phyloP scores from a whole-genome alignment of 140 eudicot species.

The Flaveria floridana region DNA sequence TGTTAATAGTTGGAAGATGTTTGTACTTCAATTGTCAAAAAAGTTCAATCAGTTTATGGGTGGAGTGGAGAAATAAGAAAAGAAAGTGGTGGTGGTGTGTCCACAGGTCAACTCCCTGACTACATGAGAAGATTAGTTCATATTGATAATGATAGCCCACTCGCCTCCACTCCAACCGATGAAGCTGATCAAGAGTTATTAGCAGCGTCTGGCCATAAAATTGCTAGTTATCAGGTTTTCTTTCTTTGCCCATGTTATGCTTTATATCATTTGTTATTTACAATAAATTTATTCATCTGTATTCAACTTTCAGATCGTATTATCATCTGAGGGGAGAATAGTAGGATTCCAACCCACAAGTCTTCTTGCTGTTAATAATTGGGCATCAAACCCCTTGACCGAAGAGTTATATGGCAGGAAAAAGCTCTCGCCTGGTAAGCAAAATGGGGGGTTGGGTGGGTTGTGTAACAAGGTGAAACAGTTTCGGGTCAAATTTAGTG shows the following conservation, averaged over 20 bases:
- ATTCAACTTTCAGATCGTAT: constrained; percentile 54
- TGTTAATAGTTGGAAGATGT: constrained; percentile 52
- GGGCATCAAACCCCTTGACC: constrained; percentile 85
- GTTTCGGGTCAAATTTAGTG: background rate
- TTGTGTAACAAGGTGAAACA: constrained; percentile 6
- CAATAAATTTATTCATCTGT: background rate
- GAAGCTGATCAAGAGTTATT: constrained; percentile 46
- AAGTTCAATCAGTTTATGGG: constrained; percentile 56
- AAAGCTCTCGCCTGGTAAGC: constrained; percentile 76
- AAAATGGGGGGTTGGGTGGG: background rate
- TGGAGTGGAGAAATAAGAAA: constrained; percentile 72
- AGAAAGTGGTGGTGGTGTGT: constrained; percentile 60
- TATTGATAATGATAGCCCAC: constrained; percentile 32
- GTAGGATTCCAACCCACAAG: constrained; percentile 84
- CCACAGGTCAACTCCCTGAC: constrained; percentile 70
- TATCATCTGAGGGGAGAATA: constrained; percentile 61
- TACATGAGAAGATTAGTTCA: constrained; percentile 44
- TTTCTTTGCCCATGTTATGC: constrained; percentile 12
- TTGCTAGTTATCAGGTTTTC: constrained; percentile 87
- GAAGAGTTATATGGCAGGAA: constrained; percentile 72
- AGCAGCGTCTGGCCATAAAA: constrained; percentile 54
- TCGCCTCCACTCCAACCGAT: constrained; percentile 25
- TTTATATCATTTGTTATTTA: constrained; percentile 12
- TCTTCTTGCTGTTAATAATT: constrained; percentile 72
- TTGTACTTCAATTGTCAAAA: constrained; percentile 52